A percentile compares a stretch with the other conserved stretches of the same genome.
These are phyloP conservation scores for Cystobasidium tubakii DNA, from an alignment of 768 basidiomycete genomes.

Conservation along the genomic window DNA sequence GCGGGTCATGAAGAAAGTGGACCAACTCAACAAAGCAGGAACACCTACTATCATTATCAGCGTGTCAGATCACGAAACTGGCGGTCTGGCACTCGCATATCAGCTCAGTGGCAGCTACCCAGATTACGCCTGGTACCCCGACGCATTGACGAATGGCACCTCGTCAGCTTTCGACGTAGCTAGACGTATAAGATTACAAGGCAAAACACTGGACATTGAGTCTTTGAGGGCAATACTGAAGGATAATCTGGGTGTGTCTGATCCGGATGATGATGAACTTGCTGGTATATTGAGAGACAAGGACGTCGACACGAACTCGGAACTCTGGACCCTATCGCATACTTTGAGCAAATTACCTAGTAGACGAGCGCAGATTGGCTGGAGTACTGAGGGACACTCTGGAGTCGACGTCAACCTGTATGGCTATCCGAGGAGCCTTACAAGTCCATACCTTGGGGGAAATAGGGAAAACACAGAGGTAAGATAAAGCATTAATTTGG, in stretches of 20 bases:
- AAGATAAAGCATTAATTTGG: no score
- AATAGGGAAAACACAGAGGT: slow-evolving; percentile 45
- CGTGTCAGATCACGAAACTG: slow-evolving; percentile 47
- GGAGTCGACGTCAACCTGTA: slow-evolving; percentile 46
- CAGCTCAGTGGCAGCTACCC: slow-evolving; percentile 44
- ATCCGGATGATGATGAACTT: slow-evolving; percentile 40
- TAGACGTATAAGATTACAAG: slow-evolving; percentile 30
- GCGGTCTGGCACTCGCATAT: slow-evolving; percentile 44
- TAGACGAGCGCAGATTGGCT: slow-evolving; percentile 45
- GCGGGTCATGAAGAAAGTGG: slow-evolving; percentile 42
- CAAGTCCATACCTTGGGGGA: slow-evolving; percentile 39
- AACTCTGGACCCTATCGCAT: slow-evolving; percentile 37
- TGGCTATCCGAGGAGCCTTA: slow-evolving; percentile 38
- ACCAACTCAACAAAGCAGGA: slow-evolving; percentile 38
- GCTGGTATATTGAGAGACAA: slow-evolving; percentile 33
- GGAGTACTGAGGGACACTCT: slow-evolving; percentile 45
- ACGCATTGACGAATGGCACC: slow-evolving; percentile 43
- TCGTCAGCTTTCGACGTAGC: slow-evolving; percentile 42
- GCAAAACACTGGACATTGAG: slow-evolving; percentile 19
- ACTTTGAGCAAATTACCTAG: slow-evolving; percentile 40
- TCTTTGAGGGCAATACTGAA: slow-evolving; percentile 41
- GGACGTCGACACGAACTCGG: slow-evolving; percentile 14
- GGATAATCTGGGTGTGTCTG: slow-evolving; percentile 43
- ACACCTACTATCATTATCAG: slow-evolving; percentile 43
- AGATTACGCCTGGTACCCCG: slow-evolving; percentile 45